phyloP scores from a whole-genome alignment of 345 rosid genomes.

The Dipteronia dyeriana region DNA sequence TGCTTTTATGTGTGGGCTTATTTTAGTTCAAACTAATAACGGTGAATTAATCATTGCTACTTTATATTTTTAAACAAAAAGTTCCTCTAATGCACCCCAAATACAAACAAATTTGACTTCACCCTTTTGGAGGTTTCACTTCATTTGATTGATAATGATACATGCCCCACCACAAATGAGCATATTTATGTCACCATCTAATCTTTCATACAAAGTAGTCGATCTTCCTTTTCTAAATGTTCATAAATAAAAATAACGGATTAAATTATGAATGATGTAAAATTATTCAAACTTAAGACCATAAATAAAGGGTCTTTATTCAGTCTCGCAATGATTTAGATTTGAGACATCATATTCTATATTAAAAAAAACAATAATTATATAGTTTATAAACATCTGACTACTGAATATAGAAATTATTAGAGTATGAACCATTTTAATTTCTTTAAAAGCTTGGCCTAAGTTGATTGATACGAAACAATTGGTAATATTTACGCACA shows the following conservation, averaged over 20 bases:
- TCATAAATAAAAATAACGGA: neutral
- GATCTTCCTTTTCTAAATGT: neutral
- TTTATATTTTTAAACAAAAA: slow-evolving; percentile 2
- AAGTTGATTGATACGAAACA: too few relatives aligned
- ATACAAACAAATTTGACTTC: slow-evolving; percentile 11
- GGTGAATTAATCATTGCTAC: slow-evolving; percentile 9
- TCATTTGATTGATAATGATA: neutral
- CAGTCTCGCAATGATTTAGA: too few relatives aligned
- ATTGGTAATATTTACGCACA: too few relatives aligned
- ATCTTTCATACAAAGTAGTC: neutral
- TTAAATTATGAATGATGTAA: neutral
- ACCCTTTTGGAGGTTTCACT: neutral
- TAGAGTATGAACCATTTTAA: too few relatives aligned
- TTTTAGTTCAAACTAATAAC: slow-evolving; percentile 14
- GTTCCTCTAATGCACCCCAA: neutral
- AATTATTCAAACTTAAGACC: neutral
- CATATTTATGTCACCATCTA: neutral
- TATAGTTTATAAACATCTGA: too few relatives aligned
- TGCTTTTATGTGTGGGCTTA: neutral
- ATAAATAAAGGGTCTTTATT: too few relatives aligned
- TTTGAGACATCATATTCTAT: too few relatives aligned
- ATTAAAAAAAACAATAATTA: too few relatives aligned
- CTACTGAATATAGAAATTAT: too few relatives aligned
- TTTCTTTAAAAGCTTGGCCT: too few relatives aligned
- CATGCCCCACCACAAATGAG: too few relatives aligned